Evolutionary conservation across 2,329 filamentous ascomycete genomes (phyloP).

Genomic region (Arthrobotrys sinensis): DNA sequence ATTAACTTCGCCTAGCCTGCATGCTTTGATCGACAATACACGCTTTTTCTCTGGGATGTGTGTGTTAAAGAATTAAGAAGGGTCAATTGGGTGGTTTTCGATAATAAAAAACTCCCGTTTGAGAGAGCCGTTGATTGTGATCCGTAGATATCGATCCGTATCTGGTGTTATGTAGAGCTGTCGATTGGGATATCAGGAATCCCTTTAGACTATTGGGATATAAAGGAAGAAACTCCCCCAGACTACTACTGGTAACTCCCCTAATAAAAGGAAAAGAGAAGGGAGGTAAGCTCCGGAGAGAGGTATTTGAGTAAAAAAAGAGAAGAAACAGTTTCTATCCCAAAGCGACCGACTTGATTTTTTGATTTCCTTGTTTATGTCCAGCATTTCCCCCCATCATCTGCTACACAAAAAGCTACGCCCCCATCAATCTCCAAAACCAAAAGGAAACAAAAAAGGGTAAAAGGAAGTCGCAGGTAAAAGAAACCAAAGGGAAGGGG

Average conservation of each 20-base stretch:
- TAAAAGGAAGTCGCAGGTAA: no score
- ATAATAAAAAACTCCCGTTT: no score
- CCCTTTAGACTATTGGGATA: no score
- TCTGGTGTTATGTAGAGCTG: no score
- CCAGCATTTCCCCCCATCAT: slow-evolving; percentile 40
- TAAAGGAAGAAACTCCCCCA: no score
- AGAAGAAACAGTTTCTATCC: slow-evolving; percentile 7
- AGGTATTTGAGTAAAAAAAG: neutral
- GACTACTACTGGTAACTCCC: no score
- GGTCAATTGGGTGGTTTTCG: neutral
- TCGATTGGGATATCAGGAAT: no score
- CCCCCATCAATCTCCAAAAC: neutral
- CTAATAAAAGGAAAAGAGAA: neutral
- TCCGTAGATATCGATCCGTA: no score
- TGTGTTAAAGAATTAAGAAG: neutral
- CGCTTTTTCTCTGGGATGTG: neutral
- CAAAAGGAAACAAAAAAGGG: slow-evolving; percentile 8
- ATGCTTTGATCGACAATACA: slow-evolving; percentile 9
- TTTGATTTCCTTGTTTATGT: slow-evolving; percentile 45
- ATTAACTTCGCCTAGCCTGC: slow-evolving; percentile 17
- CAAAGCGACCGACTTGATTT: slow-evolving; percentile 39
- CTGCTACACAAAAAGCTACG: slow-evolving; percentile 18
- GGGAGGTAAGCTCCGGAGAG: neutral
- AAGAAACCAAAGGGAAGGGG: no score
- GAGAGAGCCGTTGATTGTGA: no score